Evolutionary conservation across 495 filamentous ascomycete genomes (phyloP).

Genomic region (Talaromyces stipitatus): DNA sequence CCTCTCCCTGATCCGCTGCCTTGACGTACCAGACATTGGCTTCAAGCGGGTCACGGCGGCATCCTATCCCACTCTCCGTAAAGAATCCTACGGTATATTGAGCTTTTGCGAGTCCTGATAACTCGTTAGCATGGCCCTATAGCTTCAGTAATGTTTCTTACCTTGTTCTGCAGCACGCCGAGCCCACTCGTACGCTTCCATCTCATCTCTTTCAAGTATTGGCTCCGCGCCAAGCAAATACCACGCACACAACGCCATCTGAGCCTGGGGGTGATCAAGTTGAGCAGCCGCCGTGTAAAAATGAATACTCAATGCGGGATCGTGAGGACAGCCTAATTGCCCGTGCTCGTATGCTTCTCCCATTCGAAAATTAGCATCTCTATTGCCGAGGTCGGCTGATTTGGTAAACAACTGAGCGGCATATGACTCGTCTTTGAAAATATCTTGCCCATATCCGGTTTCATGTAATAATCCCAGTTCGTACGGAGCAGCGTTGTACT

Average conservation of each 20-base stretch:
- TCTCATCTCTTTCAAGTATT: constrained; percentile 87
- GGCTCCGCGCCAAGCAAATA: constrained; percentile 95
- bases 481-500: constrained; percentile 91
- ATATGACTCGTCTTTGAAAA: constrained; percentile 85
- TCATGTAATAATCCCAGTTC: constrained; percentile 85
- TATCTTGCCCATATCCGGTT: constrained; percentile 80
- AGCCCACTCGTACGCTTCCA: constrained; percentile 96
- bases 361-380: constrained; percentile 75
- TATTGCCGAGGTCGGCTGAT: constrained; percentile 84
- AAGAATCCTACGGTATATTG: constrained; percentile 96
- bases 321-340: constrained; percentile 73
- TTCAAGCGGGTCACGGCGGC: constrained; percentile 83
- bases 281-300: constrained; percentile 94
- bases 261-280: constrained; percentile 73
- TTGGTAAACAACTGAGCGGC: constrained; percentile 92
- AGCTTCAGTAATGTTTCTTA: constrained; percentile 31
- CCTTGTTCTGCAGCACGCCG: constrained; percentile 74
- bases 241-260: constrained; percentile 99
- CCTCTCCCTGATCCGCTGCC: constrained; percentile 87
- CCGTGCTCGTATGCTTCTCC: constrained; percentile 98
- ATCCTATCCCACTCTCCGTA: constrained; percentile 96
- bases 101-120: constrained; percentile 79
- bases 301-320: constrained; percentile 91
- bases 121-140: constrained; percentile 1
- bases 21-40: constrained; percentile 98